These are phyloP conservation scores for Cercospora sp. DNA, from an alignment of 2,329 filamentous ascomycete genomes.

Conservation along the genomic window DNA sequence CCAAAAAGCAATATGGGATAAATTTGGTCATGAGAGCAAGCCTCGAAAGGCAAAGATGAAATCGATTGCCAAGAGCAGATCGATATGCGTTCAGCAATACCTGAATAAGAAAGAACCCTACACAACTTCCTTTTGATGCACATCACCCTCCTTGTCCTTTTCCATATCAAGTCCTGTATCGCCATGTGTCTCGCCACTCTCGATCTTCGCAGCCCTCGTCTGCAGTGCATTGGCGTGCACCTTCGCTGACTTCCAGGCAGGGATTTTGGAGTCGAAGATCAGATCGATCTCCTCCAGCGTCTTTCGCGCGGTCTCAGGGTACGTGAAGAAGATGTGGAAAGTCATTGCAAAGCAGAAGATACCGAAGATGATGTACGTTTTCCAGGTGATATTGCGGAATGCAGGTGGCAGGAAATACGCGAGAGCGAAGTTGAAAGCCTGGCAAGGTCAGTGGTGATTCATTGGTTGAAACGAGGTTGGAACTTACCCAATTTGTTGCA, in stretches of 20 bases:
- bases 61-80: neutral
- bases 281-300: conserved; percentile 43
- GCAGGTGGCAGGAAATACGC: conserved; percentile 59
- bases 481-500: conserved; percentile 51
- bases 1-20: neutral
- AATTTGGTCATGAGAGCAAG: neutral
- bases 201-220: conserved; percentile 20
- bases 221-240: conserved; percentile 24
- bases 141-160: conserved; percentile 13
- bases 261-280: conserved; percentile 36
- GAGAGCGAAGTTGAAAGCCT: conserved; percentile 47
- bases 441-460: neutral
- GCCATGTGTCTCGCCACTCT: conserved; percentile 5
- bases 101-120: neutral
- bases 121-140: conserved; percentile 12
- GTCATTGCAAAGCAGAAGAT: conserved; percentile 64
- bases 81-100: neutral
- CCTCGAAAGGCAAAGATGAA: neutral
- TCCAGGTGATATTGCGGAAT: conserved; percentile 59
- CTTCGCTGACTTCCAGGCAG: conserved; percentile 33
- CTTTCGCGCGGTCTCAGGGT: conserved; percentile 40
- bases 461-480: neutral
- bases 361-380: conserved; percentile 68
- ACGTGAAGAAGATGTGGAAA: conserved; percentile 43
- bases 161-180: conserved; percentile 4